Evolutionary conservation across 73 alveolate genomes (phyloP).

Genomic region (Uronychia setigera): DNA sequence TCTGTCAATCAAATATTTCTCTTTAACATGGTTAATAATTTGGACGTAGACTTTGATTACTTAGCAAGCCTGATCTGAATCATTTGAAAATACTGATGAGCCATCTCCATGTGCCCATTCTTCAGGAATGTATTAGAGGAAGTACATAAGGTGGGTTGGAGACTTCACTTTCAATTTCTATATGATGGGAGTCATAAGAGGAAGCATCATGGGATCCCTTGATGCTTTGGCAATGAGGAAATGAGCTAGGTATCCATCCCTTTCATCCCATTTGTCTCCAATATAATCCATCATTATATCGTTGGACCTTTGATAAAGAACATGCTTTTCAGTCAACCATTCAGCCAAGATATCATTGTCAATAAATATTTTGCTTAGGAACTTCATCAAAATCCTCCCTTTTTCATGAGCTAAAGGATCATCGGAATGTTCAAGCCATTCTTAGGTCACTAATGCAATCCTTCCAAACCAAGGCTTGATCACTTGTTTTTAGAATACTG

Average conservation of each 20-base stretch:
- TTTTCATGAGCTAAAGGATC: conserved; percentile 36
- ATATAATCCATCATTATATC: conserved; percentile 43
- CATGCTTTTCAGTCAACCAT: conserved; percentile 45
- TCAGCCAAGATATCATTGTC: conserved; percentile 35
- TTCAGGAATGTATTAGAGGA: conserved; percentile 4
- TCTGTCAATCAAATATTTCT: not conserved
- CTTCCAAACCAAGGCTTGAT: not conserved
- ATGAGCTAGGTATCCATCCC: not conserved
- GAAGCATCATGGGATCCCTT: conserved; percentile 10
- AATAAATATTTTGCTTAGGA: conserved; percentile 40
- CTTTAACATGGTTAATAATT: not conserved
- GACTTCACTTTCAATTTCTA: conserved; percentile 10
- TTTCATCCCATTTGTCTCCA: conserved; percentile 30
- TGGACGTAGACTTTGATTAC: conserved; percentile 17
- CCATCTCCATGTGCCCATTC: conserved; percentile 11
- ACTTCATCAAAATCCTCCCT: conserved; percentile 50
- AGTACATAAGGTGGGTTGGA: not conserved
- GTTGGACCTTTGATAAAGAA: conserved; percentile 32
- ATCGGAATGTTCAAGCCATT: conserved; percentile 32
- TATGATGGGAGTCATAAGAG: conserved; percentile 43
- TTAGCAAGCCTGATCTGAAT: conserved; percentile 14
- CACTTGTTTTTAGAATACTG: not conserved
- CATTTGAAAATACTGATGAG: not conserved
- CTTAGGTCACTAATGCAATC: conserved; percentile 6
- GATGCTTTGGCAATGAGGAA: conserved; percentile 25